These are phyloP conservation scores for Aspergillus brunneoviolaceus DNA, from an alignment of 2,329 filamentous ascomycete genomes.

Conservation along the genomic window DNA sequence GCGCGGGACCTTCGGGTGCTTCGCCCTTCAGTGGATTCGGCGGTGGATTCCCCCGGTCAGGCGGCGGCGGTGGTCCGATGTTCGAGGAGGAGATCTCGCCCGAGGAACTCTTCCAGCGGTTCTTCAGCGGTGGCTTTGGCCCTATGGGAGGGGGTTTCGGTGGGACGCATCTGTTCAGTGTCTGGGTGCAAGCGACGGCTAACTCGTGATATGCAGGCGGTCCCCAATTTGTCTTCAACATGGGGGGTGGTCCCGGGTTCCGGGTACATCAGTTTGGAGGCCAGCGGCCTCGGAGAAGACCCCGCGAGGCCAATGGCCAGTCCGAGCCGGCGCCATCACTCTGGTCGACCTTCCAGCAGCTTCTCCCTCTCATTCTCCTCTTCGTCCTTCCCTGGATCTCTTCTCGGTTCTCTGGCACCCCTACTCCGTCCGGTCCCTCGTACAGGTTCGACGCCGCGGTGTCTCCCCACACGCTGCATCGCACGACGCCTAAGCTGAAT, in stretches of 20 bases:
- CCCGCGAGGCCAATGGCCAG: constrained; percentile 61
- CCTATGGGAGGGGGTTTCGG: constrained; percentile 61
- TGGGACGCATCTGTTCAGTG: constrained; percentile 32
- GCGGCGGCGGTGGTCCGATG: constrained; percentile 56
- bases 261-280: constrained; percentile 96
- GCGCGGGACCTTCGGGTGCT: constrained; percentile 40
- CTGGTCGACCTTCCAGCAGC: constrained; percentile 62
- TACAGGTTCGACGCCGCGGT: constrained; percentile 73
- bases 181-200: constrained; percentile 20
- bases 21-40: constrained; percentile 48
- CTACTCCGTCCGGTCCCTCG: constrained; percentile 60
- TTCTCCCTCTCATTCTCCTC: constrained; percentile 85
- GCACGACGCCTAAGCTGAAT: constrained; percentile 67
- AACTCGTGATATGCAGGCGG: constrained; percentile 50
- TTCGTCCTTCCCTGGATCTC: constrained; percentile 83
- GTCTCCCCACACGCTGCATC: constrained; percentile 71
- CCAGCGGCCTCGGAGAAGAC: constrained; percentile 70
- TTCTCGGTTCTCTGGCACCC: constrained; percentile 66
- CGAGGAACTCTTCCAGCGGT: constrained; percentile 94
- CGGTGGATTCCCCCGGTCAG: constrained; percentile 48
- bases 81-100: constrained; percentile 93
- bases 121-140: constrained; percentile 74
- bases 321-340: constrained; percentile 54
- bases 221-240: constrained; percentile 91
- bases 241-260: constrained; percentile 86